A percentile compares a stretch with the other conserved stretches of the same genome.
These are phyloP conservation scores for Saraca asoca DNA, from an alignment of 331 rosid genomes.

Conservation along the genomic window DNA sequence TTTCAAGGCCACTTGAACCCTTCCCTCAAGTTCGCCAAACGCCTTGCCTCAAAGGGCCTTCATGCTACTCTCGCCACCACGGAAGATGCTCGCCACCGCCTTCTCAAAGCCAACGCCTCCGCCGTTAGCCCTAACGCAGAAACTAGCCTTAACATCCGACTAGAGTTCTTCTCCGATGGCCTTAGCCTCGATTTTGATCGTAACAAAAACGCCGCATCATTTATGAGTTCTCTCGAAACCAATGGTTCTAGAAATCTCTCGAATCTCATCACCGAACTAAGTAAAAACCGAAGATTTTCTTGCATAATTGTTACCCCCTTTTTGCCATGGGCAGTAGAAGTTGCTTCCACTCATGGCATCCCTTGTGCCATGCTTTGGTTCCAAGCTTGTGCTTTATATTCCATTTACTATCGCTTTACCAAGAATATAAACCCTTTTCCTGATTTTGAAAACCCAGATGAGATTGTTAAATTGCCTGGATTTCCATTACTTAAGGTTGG, in stretches of 20 bases:
- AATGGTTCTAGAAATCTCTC: conserved; percentile 36
- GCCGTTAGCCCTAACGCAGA: background rate
- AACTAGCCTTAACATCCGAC: background rate
- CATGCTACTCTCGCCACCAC: conserved; percentile 52
- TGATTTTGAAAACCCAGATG: conserved; percentile 28
- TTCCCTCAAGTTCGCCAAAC: conserved; percentile 50
- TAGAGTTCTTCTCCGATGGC: conserved; percentile 52
- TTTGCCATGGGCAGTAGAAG: conserved; percentile 40
- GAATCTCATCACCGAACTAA: conserved; percentile 26
- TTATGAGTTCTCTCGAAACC: conserved; percentile 22
- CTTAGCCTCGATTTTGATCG: conserved; percentile 44
- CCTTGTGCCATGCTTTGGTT: conserved; percentile 52
- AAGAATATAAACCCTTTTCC: conserved; percentile 21
- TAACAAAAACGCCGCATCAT: background rate
- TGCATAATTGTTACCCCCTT: conserved; percentile 46
- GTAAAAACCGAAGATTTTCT: conserved; percentile 2
- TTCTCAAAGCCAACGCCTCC: conserved; percentile 21
- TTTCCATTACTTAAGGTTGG: conserved; percentile 24
- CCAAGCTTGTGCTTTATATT: conserved; percentile 48
- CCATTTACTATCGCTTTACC: conserved; percentile 37
- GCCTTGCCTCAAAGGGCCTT: conserved; percentile 48
- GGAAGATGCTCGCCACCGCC: conserved; percentile 38
- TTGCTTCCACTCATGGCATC: conserved; percentile 34
- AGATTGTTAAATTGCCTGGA: conserved; percentile 31
- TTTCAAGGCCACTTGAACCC: conserved; percentile 67